Base-by-base conservation (phyloP, 1,284 basidiomycete genomes). In the Wolfiporia cocos region DNA sequence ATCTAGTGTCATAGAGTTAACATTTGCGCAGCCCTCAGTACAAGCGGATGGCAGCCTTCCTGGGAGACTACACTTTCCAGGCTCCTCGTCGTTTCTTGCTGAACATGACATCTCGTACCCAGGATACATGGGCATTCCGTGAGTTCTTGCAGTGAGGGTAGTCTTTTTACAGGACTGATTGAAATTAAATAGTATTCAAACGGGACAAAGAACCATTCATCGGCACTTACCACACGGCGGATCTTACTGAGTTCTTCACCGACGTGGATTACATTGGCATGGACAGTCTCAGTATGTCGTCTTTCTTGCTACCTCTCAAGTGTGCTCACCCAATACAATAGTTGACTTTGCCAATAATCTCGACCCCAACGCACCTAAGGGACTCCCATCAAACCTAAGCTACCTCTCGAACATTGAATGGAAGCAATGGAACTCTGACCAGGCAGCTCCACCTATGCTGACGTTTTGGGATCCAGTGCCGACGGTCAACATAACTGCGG, bases 61-160 rank as follows among this genome's bases (percentile, higher is more conserved):
- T 60, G 31, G 74, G 73, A 0, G 76, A 78, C 46, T 55, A 58
- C 3, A 59, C 68, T 0, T 77, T 79, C 56, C 71, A 76, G 35
- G 71, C 64, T 0, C 69, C 73, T 4, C 61, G 74, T 17, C 49
- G 54, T 1, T 48, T 56, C 43, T 36, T 54, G 2, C 44, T 56
- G 2, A 22, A 71, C 24, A 56, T 64, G 20, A 62, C 57, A 1
- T 61, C 70, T 0, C 60, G 55, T 0, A 68, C 67, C 39, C 72
- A 74, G 46, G 59, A 62, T 7, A 63, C 65, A 0, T 76, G 74
- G 66, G 68, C 68, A 1, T 79, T 65, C 52, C 26, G 74, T 76
- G 49, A 44, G 64, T 9, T 17, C 57, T 4, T 12, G 6, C 15
- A 7, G 7, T 17, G 7, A 10, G n/a, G n/a, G n/a, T n/a, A 29